A percentile compares a stretch with the other conserved stretches of the same genome.
Evolutionary conservation across 2,329 filamentous ascomycete genomes (phyloP).

Genomic region (Arthrobotrys sinensis): DNA sequence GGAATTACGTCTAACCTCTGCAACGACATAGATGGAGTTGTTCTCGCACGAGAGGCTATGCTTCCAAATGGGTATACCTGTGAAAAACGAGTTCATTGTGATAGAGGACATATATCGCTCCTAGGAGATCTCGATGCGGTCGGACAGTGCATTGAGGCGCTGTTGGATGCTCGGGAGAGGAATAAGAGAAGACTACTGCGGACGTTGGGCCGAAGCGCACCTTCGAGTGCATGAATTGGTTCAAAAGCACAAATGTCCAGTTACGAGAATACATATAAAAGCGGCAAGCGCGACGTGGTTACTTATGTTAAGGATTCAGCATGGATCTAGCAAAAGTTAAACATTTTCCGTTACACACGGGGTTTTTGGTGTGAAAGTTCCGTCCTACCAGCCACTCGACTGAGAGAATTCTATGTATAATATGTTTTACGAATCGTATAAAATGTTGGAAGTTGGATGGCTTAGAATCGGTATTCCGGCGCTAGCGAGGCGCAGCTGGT

Average conservation of each 20-base stretch:
- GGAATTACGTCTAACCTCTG: not conserved
- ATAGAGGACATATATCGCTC: slow-evolving; percentile 88
- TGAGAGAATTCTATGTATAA: not conserved
- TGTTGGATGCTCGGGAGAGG: slow-evolving; percentile 70
- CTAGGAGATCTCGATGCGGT: slow-evolving; percentile 87
- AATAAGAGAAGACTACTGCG: slow-evolving; percentile 71
- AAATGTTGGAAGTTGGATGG: not conserved
- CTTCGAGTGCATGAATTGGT: slow-evolving; percentile 38
- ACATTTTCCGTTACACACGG: not conserved
- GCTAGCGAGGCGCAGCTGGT: slow-evolving; percentile 34
- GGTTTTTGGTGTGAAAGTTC: not conserved
- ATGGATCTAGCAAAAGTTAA: not conserved
- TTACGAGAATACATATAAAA: not conserved
- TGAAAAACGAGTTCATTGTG: slow-evolving; percentile 81
- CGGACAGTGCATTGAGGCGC: slow-evolving; percentile 79
- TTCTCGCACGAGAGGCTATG: slow-evolving; percentile 87
- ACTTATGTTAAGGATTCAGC: not conserved
- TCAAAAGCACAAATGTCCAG: not conserved
- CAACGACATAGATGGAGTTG: slow-evolving; percentile 82
- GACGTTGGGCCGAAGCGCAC: slow-evolving; percentile 39
- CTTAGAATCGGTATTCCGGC: slow-evolving; percentile 14
- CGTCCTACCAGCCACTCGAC: not conserved
- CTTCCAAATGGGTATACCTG: slow-evolving; percentile 83
- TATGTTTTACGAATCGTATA: slow-evolving; percentile 9
- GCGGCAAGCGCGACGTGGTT: not conserved